phyloP scores from a whole-genome alignment of 768 basidiomycete genomes.

The Boletus reticuloceps region DNA sequence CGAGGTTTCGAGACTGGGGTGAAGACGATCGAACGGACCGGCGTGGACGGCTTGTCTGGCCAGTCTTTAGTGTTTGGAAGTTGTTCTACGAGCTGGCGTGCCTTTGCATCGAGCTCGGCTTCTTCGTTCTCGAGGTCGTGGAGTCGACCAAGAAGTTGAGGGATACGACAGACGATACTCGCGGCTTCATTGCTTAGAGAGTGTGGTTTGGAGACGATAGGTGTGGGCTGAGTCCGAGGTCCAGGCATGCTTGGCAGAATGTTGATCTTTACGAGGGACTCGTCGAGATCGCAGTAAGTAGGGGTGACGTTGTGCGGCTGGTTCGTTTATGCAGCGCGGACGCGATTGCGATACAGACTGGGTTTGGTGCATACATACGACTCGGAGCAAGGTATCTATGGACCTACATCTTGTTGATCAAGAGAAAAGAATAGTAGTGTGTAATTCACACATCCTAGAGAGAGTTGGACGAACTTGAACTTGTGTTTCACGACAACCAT shows the following conservation, averaged over 20 bases:
- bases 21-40: background rate
- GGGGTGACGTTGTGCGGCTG: background rate
- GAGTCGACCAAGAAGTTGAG: conserved; percentile 19
- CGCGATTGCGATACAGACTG: conserved; percentile 18
- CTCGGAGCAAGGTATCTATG: too few species aligned
- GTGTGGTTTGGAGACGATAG: background rate
- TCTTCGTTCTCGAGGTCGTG: conserved; percentile 24
- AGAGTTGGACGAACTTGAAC: too few species aligned
- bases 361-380: too few species aligned
- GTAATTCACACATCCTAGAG: too few species aligned
- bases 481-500: background rate
- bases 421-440: too few species aligned
- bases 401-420: too few species aligned
- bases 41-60: background rate
- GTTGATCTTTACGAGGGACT: too few species aligned
- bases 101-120: conserved; percentile 15
- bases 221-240: background rate
- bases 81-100: conserved; percentile 9
- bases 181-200: conserved; percentile 13
- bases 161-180: conserved; percentile 10
- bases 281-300: background rate
- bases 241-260: too few species aligned
- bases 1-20: conserved; percentile 1
- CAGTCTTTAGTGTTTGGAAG: background rate
- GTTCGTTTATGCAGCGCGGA: conserved; percentile 6